Conservation (phyloP, 1,284 basidiomycete species). For the Grifola frondosa region DNA sequence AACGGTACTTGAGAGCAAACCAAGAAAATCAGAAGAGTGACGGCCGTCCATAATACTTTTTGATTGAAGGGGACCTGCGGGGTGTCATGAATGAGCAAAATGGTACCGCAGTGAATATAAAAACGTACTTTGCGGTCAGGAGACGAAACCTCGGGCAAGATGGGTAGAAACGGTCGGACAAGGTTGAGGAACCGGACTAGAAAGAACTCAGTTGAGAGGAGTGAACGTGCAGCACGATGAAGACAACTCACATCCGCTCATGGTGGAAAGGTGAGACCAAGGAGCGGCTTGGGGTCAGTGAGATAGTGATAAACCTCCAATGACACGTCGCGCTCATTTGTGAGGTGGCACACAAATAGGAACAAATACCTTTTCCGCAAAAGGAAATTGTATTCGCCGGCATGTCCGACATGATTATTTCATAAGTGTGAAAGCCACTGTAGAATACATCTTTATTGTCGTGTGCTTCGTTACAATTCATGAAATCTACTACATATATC, state of each 20-base stretch:
- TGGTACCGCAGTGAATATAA: not conserved
- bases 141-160: constrained; percentile 93
- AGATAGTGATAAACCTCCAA: constrained; percentile 3
- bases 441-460: too few relatives aligned
- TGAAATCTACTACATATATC: too few relatives aligned
- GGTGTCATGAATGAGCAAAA: not conserved
- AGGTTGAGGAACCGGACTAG: constrained; percentile 93
- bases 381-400: too few relatives aligned
- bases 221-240: not conserved
- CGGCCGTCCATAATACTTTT: constrained; percentile 96
- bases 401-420: not conserved
- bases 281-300: constrained; percentile 29
- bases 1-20: constrained; percentile 97
- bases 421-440: too few relatives aligned
- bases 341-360: constrained; percentile 34
- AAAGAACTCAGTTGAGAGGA: constrained; percentile 4
- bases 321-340: constrained; percentile 18
- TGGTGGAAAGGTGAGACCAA: constrained; percentile 30
- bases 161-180: constrained; percentile 91
- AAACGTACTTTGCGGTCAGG: constrained; percentile 86
- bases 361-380: constrained; percentile 27
- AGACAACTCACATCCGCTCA: constrained; percentile 39
- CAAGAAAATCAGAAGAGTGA: constrained; percentile 96
- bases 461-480: too few relatives aligned
- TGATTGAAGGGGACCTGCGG: constrained; percentile 89